Percentiles rank a stretch among this genome's conserved stretches.
Evolutionary conservation across 768 basidiomycete species (phyloP).

Genomic region (Sarcodon sp.): DNA sequence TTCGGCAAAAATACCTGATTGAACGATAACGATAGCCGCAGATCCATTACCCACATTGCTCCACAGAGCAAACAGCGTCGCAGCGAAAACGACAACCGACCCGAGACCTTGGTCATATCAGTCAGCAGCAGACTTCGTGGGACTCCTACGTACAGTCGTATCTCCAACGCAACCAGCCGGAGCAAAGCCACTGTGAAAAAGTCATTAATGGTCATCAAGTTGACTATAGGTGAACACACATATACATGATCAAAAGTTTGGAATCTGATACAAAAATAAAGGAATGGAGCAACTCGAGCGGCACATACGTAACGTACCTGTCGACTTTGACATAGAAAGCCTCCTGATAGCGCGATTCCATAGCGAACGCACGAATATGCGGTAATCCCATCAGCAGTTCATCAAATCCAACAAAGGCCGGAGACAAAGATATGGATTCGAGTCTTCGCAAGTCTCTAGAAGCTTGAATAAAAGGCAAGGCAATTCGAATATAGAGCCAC

Average conservation of each 20-base stretch:
- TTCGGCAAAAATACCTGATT: slow-evolving; percentile 58
- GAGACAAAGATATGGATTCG: slow-evolving; percentile 55
- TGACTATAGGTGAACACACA: slow-evolving; percentile 23
- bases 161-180: slow-evolving; percentile 59
- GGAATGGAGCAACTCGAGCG: neutral
- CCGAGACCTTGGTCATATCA: slow-evolving; percentile 35
- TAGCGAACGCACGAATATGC: slow-evolving; percentile 60
- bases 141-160: slow-evolving; percentile 43
- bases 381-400: slow-evolving; percentile 54
- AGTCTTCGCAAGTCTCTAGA: slow-evolving; percentile 57
- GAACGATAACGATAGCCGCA: slow-evolving; percentile 59
- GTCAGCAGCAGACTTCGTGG: neutral
- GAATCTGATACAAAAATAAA: slow-evolving; percentile 18
- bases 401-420: slow-evolving; percentile 63
- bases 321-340: slow-evolving; percentile 43
- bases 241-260: slow-evolving; percentile 64
- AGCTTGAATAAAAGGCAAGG: slow-evolving; percentile 45
- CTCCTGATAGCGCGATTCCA: slow-evolving; percentile 57
- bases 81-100: slow-evolving; percentile 55
- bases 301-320: slow-evolving; percentile 12
- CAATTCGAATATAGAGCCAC: slow-evolving; percentile 52
- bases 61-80: slow-evolving; percentile 57
- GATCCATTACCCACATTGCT: slow-evolving; percentile 42
- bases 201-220: neutral
- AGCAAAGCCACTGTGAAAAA: slow-evolving; percentile 44